A percentile compares a stretch with the other conserved stretches of the same genome.
Evolutionary conservation across 2,329 filamentous ascomycete species (phyloP).

Genomic region (Elsinoe necatrix): DNA sequence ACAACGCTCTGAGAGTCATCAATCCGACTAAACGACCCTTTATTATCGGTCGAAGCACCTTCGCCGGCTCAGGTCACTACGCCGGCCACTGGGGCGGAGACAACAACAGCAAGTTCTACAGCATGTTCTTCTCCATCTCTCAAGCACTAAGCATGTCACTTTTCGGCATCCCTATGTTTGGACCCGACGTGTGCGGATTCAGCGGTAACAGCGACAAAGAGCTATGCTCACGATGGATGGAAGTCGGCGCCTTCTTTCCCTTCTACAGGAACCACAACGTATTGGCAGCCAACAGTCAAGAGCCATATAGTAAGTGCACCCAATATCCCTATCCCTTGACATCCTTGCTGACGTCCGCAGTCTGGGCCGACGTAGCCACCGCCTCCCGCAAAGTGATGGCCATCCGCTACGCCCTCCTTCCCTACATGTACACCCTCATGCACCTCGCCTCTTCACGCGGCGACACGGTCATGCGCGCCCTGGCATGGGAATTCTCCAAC

Average conservation of each 20-base stretch:
- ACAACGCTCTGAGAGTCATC: conserved; percentile 57
- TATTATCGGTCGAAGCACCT: conserved; percentile 76
- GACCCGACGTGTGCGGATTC: conserved; percentile 63
- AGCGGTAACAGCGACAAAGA: conserved; percentile 58
- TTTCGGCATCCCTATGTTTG: conserved; percentile 71
- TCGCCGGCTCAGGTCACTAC: conserved; percentile 65
- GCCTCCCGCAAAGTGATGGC: conserved; percentile 59
- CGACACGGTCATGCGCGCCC: conserved; percentile 61
- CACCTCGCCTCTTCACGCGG: conserved; percentile 57
- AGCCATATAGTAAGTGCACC: conserved; percentile 47
- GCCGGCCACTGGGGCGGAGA: conserved; percentile 77
- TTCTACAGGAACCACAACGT: conserved; percentile 65
- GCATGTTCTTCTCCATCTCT: conserved; percentile 68
- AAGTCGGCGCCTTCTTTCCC: conserved; percentile 64
- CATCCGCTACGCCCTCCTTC: conserved; percentile 62
- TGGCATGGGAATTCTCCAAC: conserved; percentile 66
- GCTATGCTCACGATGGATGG: conserved; percentile 67
- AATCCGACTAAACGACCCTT: conserved; percentile 66
- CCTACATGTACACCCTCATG: conserved; percentile 69
- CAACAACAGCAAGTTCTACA: conserved; percentile 58
- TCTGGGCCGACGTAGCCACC: conserved; percentile 57
- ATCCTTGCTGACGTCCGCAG: background rate
- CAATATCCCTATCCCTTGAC: background rate
- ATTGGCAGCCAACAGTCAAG: conserved; percentile 53
- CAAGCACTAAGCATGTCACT: conserved; percentile 68